Base-by-base conservation (phyloP, 441 rosid species). In the Euphorbia schlechtendalii region DNA sequence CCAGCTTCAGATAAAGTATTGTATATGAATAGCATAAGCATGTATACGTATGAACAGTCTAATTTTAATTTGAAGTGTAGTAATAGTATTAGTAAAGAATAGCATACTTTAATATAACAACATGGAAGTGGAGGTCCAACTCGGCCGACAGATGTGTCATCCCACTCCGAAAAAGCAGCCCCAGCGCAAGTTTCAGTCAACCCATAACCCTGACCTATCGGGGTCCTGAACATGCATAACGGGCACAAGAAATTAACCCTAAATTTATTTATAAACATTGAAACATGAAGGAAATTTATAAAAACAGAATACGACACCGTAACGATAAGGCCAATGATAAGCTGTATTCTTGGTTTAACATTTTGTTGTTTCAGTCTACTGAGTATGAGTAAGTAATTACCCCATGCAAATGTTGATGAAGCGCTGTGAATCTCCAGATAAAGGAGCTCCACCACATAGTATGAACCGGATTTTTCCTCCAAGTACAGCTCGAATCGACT, bases 151-250 rank as follows among this genome's bases (percentile, higher is more conserved):
- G 76, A 71, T 12, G 78, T 34, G 51, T 90, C 96, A 61, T 93
- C 98, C 77, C 76, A 77, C 77, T 90, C 97, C n/a, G 92, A 72
- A 80, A 90, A 93, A 28, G 97, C 82, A 72, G 85, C 87, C 75
- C 97, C 98, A 69, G 98, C 97, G 77, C 72, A 85, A 14, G 98
- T 90, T 83, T 93, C 98, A 55, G 98, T 93, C 82, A 93, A 79
- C 69, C 98, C 98, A 78, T 93, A 93, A 61, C 87, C 97, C 80
- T 90, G 98, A 64, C 91, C 94, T 3, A 90, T 79, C 8, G 88
- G 87, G 71, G 97, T 87, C 80, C 97, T 93, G 69, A 71, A 20
- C 40, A 34, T 63, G 58, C 49, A 68, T 30, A 69, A 56, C 1
- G 40, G 17, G 34, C 11, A 57, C 34, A 63, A 56, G 66, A 69